These are phyloP conservation scores for Hypoxylon intermedium DNA, from an alignment of 495 filamentous ascomycete species.

Conservation along the genomic window DNA sequence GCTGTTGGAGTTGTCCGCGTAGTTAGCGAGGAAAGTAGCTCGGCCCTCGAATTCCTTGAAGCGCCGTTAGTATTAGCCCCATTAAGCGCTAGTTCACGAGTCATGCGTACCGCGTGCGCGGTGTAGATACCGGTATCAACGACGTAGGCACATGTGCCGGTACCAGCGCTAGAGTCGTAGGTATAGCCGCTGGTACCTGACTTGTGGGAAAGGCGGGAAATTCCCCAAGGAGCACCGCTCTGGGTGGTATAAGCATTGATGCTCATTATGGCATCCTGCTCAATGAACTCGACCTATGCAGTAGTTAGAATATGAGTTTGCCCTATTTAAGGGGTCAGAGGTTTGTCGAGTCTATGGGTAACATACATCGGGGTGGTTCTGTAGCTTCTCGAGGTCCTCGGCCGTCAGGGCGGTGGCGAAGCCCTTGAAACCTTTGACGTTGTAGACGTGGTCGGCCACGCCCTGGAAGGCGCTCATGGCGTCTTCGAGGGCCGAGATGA, in stretches of 20 bases:
- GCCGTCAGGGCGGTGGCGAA: slow-evolving; percentile 50
- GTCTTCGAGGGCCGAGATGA: slow-evolving; percentile 40
- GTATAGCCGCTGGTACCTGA: slow-evolving; percentile 60
- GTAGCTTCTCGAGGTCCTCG: slow-evolving; percentile 50
- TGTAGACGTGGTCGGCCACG: slow-evolving; percentile 53
- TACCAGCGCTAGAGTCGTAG: slow-evolving; percentile 65
- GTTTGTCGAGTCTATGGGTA: background rate
- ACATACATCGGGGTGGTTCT: slow-evolving; percentile 50
- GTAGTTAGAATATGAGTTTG: slow-evolving; percentile 18
- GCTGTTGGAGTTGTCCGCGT: slow-evolving; percentile 49
- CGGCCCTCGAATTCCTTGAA: slow-evolving; percentile 52
- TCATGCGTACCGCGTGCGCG: slow-evolving; percentile 64
- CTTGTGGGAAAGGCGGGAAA: slow-evolving; percentile 64
- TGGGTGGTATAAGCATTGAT: slow-evolving; percentile 59
- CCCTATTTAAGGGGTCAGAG: background rate
- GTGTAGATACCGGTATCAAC: slow-evolving; percentile 67
- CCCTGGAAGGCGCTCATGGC: slow-evolving; percentile 39
- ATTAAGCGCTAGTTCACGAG: slow-evolving; percentile 3
- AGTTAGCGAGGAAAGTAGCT: slow-evolving; percentile 53
- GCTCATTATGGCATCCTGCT: slow-evolving; percentile 57
- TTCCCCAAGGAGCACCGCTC: slow-evolving; percentile 64
- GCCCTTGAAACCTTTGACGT: slow-evolving; percentile 52
- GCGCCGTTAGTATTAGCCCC: slow-evolving; percentile 5
- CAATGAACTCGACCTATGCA: slow-evolving; percentile 59
- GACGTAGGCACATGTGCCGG: slow-evolving; percentile 65